These are phyloP conservation scores for Lithohypha guttulata DNA, from an alignment of 2,329 filamentous ascomycete genomes.

Conservation along the genomic window DNA sequence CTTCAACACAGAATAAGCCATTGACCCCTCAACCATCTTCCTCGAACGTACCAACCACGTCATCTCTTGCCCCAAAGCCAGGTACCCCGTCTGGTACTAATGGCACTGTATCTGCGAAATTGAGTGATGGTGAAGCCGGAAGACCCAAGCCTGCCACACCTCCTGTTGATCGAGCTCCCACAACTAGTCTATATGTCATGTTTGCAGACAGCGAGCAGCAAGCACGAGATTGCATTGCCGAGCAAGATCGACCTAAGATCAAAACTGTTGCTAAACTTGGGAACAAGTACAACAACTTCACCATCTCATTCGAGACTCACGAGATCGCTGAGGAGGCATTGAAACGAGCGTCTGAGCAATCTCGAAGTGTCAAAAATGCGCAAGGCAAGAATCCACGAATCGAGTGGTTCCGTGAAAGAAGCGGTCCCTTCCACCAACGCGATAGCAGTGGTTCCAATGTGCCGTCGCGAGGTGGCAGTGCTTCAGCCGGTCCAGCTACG, in stretches of 20 bases:
- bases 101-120: constrained; percentile 37
- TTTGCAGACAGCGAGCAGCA: constrained; percentile 76
- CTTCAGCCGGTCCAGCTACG: constrained; percentile 39
- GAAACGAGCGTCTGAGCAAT: constrained; percentile 55
- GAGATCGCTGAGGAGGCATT: constrained; percentile 76
- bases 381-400: constrained; percentile 71
- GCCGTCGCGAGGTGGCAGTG: constrained; percentile 52
- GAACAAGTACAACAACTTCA: constrained; percentile 65
- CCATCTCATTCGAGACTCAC: constrained; percentile 69
- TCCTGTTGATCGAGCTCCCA: constrained; percentile 47
- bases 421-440: constrained; percentile 32
- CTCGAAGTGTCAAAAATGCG: constrained; percentile 58
- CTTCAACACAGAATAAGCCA: constrained; percentile 40
- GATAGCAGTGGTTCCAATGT: constrained; percentile 40
- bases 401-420: constrained; percentile 68
- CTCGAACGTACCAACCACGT: constrained; percentile 21
- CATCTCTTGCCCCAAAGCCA: constrained; percentile 29
- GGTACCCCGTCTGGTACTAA: constrained; percentile 34
- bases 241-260: constrained; percentile 76
- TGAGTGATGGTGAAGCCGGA: constrained; percentile 29
- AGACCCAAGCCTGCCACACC: constrained; percentile 49
- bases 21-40: constrained; percentile 38
- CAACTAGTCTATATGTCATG: constrained; percentile 80
- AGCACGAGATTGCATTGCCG: constrained; percentile 66
- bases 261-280: constrained; percentile 55